A percentile compares a stretch with the other conserved stretches of the same genome.
These are phyloP conservation scores for Volvox carteri DNA, from an alignment of 163 green algal species.

Conservation along the genomic window DNA sequence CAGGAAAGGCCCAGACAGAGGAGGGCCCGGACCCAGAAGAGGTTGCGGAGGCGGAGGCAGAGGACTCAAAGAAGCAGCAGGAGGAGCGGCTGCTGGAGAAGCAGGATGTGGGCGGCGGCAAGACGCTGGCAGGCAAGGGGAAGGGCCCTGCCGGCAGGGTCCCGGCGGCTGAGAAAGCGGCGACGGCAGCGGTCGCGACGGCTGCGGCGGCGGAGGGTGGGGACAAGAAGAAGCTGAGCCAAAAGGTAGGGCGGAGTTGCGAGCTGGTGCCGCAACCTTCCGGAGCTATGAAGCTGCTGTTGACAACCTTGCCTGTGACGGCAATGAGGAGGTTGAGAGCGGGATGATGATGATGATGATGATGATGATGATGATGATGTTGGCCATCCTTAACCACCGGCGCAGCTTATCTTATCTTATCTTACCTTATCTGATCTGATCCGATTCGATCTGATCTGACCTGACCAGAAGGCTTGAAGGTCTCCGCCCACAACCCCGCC, in stretches of 20 bases:
- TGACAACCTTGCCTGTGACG: too few species aligned
- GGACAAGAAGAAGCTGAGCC: conserved; percentile 11
- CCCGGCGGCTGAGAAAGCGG: not conserved
- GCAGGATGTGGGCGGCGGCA: not conserved
- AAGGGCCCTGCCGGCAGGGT: not conserved
- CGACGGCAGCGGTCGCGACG: not conserved
- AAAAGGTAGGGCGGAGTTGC: not conserved
- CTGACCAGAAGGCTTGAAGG: too few species aligned
- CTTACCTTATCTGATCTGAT: too few species aligned
- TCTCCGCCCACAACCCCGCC: too few species aligned
- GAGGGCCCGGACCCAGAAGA: not conserved
- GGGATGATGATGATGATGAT: too few species aligned
- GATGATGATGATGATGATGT: too few species aligned
- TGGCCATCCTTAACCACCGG: too few species aligned
- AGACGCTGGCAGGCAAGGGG: not conserved
- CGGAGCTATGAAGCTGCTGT: too few species aligned
- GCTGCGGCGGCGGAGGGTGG: not conserved
- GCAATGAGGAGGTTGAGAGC: too few species aligned
- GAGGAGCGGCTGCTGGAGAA: not conserved
- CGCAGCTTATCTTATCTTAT: too few species aligned
- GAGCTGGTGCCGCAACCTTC: too few species aligned
- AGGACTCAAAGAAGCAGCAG: not conserved
- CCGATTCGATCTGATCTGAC: too few species aligned
- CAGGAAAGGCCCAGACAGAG: not conserved
- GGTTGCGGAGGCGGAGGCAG: not conserved